phyloP scores from a whole-genome alignment of 768 basidiomycete species.

The Nidularia pulvinata region DNA sequence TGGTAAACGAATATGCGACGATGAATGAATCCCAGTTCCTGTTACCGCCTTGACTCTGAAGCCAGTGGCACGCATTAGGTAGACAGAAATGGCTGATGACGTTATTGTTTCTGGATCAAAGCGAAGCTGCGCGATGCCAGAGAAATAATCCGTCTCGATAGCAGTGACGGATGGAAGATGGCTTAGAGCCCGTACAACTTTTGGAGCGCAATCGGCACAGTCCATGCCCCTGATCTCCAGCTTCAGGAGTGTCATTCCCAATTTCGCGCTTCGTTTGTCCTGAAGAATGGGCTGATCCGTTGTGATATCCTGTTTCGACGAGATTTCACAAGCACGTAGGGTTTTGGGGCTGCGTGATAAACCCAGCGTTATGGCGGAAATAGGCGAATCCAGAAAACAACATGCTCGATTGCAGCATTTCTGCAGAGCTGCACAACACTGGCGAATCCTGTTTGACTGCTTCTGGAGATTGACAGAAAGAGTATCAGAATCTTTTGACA shows the following conservation, averaged over 20 bases:
- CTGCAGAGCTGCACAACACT: not conserved
- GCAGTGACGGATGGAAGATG: slow-evolving; percentile 11
- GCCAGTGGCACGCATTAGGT: slow-evolving; percentile 14
- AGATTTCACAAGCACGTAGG: not conserved
- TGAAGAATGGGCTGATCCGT: no score
- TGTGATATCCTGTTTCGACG: not conserved
- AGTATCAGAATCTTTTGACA: no score
- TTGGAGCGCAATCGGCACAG: slow-evolving; percentile 12
- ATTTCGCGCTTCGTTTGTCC: not conserved
- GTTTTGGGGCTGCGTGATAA: not conserved
- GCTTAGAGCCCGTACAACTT: slow-evolving; percentile 11
- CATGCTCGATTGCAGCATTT: not conserved
- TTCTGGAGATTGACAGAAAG: not conserved
- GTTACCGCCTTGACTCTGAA: slow-evolving; percentile 10
- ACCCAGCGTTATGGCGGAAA: not conserved
- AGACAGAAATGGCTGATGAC: slow-evolving; percentile 9
- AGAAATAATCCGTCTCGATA: slow-evolving; percentile 9
- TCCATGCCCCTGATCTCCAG: slow-evolving; percentile 19
- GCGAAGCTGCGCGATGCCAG: slow-evolving; percentile 9
- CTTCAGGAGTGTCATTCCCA: slow-evolving; percentile 2
- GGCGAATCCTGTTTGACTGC: not conserved
- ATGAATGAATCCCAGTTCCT: not conserved
- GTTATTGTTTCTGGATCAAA: slow-evolving; percentile 12
- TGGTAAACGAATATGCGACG: slow-evolving; percentile 7
- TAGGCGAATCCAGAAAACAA: not conserved